Percentiles rank a stretch among this genome's conserved stretches.
These are phyloP conservation scores for Cenchrus americanus DNA, from an alignment of 176 grass and related monocot genomes.

Conservation along the genomic window DNA sequence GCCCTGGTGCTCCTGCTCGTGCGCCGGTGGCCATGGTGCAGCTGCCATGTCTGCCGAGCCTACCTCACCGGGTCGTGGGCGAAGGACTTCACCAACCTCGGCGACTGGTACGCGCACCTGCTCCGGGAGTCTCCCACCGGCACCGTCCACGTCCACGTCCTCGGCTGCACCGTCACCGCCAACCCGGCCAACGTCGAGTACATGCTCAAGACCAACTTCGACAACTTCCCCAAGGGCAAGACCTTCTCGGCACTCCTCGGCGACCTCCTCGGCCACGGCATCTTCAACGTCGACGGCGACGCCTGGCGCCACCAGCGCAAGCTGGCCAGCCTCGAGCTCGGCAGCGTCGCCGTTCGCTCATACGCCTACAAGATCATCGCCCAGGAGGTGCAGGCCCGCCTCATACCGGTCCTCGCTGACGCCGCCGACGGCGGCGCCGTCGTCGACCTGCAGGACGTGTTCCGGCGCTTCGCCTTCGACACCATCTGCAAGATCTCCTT, in stretches of 20 bases:
- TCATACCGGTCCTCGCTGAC: conserved; percentile 53
- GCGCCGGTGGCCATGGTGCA: conserved; percentile 59
- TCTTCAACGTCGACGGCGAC: conserved; percentile 86
- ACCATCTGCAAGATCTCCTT: conserved; percentile 95
- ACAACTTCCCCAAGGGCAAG: conserved; percentile 86
- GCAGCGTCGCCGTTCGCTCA: conserved; percentile 63
- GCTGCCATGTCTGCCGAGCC: conserved; percentile 62
- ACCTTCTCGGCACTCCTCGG: conserved; percentile 69
- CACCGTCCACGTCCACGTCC: conserved; percentile 75
- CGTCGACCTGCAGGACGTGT: conserved; percentile 82
- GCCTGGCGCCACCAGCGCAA: conserved; percentile 83
- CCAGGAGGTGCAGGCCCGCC: conserved; percentile 41
- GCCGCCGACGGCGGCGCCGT: neutral
- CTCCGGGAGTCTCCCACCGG: conserved; percentile 52
- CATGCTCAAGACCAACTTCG: conserved; percentile 81
- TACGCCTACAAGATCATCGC: conserved; percentile 62
- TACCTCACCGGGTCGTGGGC: conserved; percentile 74
- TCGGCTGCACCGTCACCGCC: conserved; percentile 70
- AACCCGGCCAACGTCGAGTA: conserved; percentile 91
- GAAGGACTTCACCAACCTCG: conserved; percentile 58
- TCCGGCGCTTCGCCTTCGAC: conserved; percentile 80
- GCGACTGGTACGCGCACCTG: conserved; percentile 85
- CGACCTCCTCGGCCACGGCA: conserved; percentile 79
- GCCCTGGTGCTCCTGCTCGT: conserved; percentile 38
- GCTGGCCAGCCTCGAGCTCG: conserved; percentile 82